phyloP scores from a whole-genome alignment of 257 asterid genomes.

The Osmanthus fragrans region DNA sequence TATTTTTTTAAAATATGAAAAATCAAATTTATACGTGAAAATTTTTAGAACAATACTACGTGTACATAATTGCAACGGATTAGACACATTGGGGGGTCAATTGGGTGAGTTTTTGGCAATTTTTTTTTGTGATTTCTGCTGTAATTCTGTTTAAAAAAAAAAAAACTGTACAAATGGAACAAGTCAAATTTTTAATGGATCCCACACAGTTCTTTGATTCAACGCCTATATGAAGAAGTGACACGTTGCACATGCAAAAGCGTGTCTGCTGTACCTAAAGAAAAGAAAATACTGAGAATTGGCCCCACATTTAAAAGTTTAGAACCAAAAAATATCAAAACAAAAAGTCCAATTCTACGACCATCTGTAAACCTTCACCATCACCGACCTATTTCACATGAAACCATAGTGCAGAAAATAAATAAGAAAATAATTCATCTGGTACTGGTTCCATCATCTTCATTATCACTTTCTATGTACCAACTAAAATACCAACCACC shows the following conservation, averaged over 20 bases:
- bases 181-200: too few species aligned
- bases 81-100: too few species aligned
- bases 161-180: too few species aligned
- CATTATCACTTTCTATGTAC: background rate
- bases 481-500: background rate
- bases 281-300: background rate
- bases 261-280: background rate
- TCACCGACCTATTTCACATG: background rate
- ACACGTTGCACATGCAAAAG: background rate
- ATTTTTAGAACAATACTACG: too few species aligned
- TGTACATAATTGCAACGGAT: too few species aligned
- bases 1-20: too few species aligned
- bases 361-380: background rate
- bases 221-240: background rate
- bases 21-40: too few species aligned
- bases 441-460: background rate
- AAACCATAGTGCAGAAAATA: background rate
- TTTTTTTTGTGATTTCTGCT: too few species aligned
- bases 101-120: too few species aligned
- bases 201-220: background rate
- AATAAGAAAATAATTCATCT: background rate
- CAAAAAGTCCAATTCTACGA: background rate
- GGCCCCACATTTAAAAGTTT: background rate
- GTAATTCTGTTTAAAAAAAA: too few species aligned
- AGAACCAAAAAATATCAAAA: background rate